phyloP scores from a whole-genome alignment of 1,284 basidiomycete species.

The Phlebopus sp. region DNA sequence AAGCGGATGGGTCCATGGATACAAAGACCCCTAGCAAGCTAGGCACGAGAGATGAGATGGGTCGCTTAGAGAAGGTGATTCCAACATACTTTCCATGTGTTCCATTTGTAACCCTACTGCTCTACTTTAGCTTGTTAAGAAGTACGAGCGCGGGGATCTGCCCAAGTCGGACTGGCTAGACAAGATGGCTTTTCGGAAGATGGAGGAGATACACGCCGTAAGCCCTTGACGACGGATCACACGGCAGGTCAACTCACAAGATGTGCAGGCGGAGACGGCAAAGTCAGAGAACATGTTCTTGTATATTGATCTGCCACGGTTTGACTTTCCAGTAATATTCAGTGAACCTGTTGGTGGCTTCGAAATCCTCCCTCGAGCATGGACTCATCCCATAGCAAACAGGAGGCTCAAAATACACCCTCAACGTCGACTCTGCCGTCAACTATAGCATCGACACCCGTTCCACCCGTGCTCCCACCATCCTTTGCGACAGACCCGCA shows the following conservation, averaged over 20 bases:
- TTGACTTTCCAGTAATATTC: conserved; percentile 97
- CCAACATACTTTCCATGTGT: background rate
- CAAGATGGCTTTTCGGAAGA: conserved; percentile 87
- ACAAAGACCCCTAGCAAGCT: conserved; percentile 86
- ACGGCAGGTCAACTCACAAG: conserved; percentile 2
- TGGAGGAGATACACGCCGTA: conserved; percentile 90
- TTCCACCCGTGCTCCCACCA: conserved; percentile 45
- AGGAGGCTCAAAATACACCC: conserved; percentile 37
- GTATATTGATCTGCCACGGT: conserved; percentile 95
- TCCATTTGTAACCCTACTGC: background rate
- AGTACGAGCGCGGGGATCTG: conserved; percentile 93
- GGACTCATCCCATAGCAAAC: conserved; percentile 8
- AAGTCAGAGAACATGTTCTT: conserved; percentile 90
- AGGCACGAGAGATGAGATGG: conserved; percentile 85
- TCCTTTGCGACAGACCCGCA: conserved; percentile 60
- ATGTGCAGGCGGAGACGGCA: conserved; percentile 71
- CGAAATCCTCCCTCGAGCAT: background rate
- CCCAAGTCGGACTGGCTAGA: conserved; percentile 96
- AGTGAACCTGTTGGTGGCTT: conserved; percentile 69
- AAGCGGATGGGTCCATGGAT: conserved; percentile 83
- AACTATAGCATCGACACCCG: conserved; percentile 38
- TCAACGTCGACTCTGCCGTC: conserved; percentile 38
- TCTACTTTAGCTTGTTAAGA: conserved; percentile 80
- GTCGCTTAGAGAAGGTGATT: conserved; percentile 84
- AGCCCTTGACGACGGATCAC: conserved; percentile 25